Base-by-base conservation (phyloP, 148 eudicot genomes). In the Cornus florida region DNA sequence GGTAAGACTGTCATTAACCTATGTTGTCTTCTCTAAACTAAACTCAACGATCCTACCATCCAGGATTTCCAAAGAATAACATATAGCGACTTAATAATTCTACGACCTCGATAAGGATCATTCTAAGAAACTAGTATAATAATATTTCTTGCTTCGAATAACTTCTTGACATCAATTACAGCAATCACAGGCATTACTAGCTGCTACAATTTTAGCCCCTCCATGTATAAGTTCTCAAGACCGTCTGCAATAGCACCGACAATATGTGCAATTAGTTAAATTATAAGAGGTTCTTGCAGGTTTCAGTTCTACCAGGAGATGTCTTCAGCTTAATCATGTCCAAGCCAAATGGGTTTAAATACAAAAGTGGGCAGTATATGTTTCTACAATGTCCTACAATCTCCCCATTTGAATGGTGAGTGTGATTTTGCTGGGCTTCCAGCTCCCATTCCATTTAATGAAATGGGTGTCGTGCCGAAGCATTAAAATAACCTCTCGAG, bases 291-390 rank as follows among this genome's bases (percentile, higher is more conserved):
- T 69, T 69, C 64, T 70, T 77, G 28, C 85, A 94, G 98, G 94
- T 84, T 50, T 83, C 95, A 24, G 89, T 88, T 76, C 88, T 93
- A 75, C 99, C 97, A 57, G 97, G 99, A 77, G 91, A 85, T 72
- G 99, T 96, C 70, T 90, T 96, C 85, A 87, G 84, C 82, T 75
- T 96, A 70, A 79, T 87, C 70, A 87, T 94, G 94, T 79, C 95
- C 48, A 96, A 92, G 83, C 97, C 99, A 70, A 88, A 84, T 75
- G 94, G 95, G 70, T 96, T 96, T 79, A 91, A 86, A 81, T 96
- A 96, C 86, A 92, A 87, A 82, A 96, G 99, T 75, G 99, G 99
- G 39, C 99, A 96, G 75, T 96, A 96, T 75, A 82, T 96, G 71
- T 96, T 94, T 72, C 79, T 94, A 33, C 93, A 94, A 41, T 96